These are phyloP conservation scores for Dactylella cylindrospora DNA, from an alignment of 2,329 filamentous ascomycete species.

Conservation along the genomic window DNA sequence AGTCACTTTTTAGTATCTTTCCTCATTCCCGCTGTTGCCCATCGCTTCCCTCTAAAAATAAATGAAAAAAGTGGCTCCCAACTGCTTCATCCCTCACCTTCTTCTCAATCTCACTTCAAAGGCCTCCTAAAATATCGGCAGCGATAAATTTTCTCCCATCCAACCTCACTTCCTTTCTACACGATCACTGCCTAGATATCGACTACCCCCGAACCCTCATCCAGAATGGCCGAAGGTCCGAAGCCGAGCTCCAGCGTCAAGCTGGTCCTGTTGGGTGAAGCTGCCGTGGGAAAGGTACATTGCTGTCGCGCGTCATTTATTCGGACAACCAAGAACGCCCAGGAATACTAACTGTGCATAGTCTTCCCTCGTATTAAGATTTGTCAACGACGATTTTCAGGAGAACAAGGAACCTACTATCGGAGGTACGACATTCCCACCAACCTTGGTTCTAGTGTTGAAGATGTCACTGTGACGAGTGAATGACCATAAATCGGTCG, in stretches of 20 bases:
- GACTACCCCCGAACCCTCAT: conserved; percentile 54
- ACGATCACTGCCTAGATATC: background rate
- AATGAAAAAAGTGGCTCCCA: background rate
- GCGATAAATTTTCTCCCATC: conserved; percentile 4
- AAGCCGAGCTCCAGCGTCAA: conserved; percentile 99
- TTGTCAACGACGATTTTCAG: conserved; percentile 99
- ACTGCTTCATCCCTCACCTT: conserved; percentile 5
- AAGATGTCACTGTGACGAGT: background rate
- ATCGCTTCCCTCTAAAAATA: background rate
- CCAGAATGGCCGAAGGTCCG: conserved; percentile 67
- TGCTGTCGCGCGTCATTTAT: conserved; percentile 14
- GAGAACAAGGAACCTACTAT: conserved; percentile 99
- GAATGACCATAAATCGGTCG: conserved; percentile 38
- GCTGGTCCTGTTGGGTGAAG: conserved; percentile 95
- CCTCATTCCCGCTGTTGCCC: background rate
- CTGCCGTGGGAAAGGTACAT: conserved; percentile 92
- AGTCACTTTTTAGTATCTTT: no score
- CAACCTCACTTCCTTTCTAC: conserved; percentile 7
- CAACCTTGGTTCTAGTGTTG: conserved; percentile 2
- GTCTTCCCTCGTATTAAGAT: conserved; percentile 96
- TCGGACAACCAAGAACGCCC: conserved; percentile 45
- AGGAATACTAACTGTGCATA: conserved; percentile 53
- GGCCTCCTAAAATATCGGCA: conserved; percentile 8
- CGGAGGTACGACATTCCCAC: conserved; percentile 66
- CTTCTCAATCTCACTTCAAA: conserved; percentile 10